Base-by-base conservation (phyloP, 495 filamentous ascomycete species). In the Podospora sp. region DNA sequence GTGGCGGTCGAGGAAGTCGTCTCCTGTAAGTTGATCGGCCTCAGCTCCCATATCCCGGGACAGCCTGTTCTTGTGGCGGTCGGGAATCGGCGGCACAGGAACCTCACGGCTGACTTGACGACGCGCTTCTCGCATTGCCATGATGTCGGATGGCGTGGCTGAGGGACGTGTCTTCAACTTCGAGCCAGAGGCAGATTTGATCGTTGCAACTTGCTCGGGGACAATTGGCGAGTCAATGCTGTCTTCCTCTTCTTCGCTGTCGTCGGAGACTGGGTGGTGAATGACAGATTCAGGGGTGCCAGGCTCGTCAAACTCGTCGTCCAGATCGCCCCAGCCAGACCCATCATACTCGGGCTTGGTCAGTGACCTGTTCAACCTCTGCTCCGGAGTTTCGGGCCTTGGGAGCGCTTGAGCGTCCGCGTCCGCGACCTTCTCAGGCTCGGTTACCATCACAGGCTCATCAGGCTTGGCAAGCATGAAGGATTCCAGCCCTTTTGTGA, bases 201-300 rank as follows among this genome's bases (percentile, higher is more conserved):
- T 93, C 3, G 96, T 98, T 3, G 96, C 93, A 36, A 93, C 76
- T 24, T 88, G 87, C 68, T 97, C 94, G 2, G 94, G 92, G 49
- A 99, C 86, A 16, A 80, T 76, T 8, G 88, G 85, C 6, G 85
- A 86, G 9, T 87, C 83, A 4, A 80, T 75, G 9, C 80, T 64
- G 6, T 33, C 29, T 33, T 80, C 75, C 49, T 81, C 69, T 5
- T 82, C 78, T 21, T 83, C 81, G 40, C 51, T 56, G 29, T 65
- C 60, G 57, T 85, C 81, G 7, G 81, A 77, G 18, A 87, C 71
- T 21, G 92, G 87, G 69, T 92, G 92, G 65, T 92, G 91, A 68
- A 97, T 96, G 26, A 97, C 93, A n/a, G 95, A 97, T 29, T 95
- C 92, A 11, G 93, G 92, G 2, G 94, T 97, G 40, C 91, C 89